Evolutionary conservation across 495 filamentous ascomycete species (phyloP).

Genomic region (Jackrogersella multiformis): DNA sequence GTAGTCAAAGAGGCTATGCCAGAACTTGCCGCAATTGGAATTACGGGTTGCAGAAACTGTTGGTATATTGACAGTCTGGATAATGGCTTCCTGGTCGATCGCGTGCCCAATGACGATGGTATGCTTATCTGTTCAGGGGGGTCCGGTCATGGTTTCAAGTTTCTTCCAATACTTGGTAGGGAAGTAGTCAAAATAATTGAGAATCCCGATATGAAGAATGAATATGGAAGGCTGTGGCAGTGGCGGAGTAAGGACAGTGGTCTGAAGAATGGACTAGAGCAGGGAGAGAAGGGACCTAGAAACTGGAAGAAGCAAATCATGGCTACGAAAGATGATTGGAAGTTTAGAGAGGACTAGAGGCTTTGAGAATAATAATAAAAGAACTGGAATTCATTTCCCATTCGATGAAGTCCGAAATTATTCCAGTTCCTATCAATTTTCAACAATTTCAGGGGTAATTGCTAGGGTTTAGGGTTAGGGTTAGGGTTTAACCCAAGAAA

Average conservation of each 20-base stretch:
- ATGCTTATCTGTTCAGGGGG: slow-evolving; percentile 80
- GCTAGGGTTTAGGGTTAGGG: background rate
- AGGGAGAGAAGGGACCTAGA: slow-evolving; percentile 21
- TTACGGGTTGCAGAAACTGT: slow-evolving; percentile 66
- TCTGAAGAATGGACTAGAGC: slow-evolving; percentile 13
- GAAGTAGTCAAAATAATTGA: slow-evolving; percentile 65
- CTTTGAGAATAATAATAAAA: slow-evolving; percentile 1
- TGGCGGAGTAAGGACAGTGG: slow-evolving; percentile 11
- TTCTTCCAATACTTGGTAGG: slow-evolving; percentile 76
- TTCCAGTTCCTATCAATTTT: too few relatives aligned
- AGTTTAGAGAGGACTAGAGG: slow-evolving; percentile 1
- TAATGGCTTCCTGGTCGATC: slow-evolving; percentile 71
- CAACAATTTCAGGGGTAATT: too few relatives aligned
- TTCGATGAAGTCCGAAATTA: too few relatives aligned
- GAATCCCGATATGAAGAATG: slow-evolving; percentile 13
- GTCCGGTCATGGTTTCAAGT: slow-evolving; percentile 80
- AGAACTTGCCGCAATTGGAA: slow-evolving; percentile 39
- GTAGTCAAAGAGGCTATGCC: slow-evolving; percentile 49
- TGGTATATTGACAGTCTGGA: slow-evolving; percentile 72
- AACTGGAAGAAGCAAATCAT: slow-evolving; percentile 28
- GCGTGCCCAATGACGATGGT: slow-evolving; percentile 65
- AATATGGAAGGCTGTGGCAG: slow-evolving; percentile 16
- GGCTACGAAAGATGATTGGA: slow-evolving; percentile 22
- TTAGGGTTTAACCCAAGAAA: too few relatives aligned
- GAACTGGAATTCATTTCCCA: too few relatives aligned